Evolutionary conservation across 495 filamentous ascomycete genomes (phyloP).

Genomic region (Penicillium riverlandense): DNA sequence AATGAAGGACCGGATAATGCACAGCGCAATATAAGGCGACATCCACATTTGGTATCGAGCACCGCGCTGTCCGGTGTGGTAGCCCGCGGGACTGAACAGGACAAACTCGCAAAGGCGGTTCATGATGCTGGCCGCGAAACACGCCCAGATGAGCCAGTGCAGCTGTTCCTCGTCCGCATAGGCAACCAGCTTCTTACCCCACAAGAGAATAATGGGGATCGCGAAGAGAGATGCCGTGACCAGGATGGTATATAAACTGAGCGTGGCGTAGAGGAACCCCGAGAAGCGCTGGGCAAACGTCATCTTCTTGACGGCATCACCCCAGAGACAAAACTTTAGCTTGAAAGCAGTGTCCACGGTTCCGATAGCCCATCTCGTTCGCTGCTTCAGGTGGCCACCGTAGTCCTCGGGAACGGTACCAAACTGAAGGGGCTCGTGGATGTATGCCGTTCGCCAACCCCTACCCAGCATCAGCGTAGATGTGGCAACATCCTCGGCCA

Average conservation of each 20-base stretch:
- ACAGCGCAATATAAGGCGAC: slow-evolving; percentile 37
- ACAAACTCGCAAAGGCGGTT: slow-evolving; percentile 38
- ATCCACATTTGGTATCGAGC: slow-evolving; percentile 39
- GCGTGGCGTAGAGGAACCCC: slow-evolving; percentile 38
- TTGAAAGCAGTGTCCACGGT: slow-evolving; percentile 38
- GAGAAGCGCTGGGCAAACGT: slow-evolving; percentile 26
- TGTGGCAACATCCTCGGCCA: slow-evolving; percentile 46
- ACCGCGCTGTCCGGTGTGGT: slow-evolving; percentile 35
- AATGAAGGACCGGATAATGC: slow-evolving; percentile 35
- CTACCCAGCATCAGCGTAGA: slow-evolving; percentile 40
- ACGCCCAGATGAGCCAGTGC: slow-evolving; percentile 41
- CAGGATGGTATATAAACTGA: slow-evolving; percentile 35
- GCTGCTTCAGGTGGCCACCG: slow-evolving; percentile 43
- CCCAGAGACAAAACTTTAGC: slow-evolving; percentile 38
- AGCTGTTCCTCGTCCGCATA: slow-evolving; percentile 35
- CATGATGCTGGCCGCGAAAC: slow-evolving; percentile 29
- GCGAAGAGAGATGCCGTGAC: slow-evolving; percentile 35
- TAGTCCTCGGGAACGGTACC: slow-evolving; percentile 44
- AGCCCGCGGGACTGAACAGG: slow-evolving; percentile 36
- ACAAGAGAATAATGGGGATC: slow-evolving; percentile 39
- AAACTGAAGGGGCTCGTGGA: slow-evolving; percentile 45
- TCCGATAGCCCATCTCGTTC: slow-evolving; percentile 42
- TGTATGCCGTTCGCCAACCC: slow-evolving; percentile 45
- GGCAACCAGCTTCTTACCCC: slow-evolving; percentile 36
- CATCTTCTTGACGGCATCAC: slow-evolving; percentile 28